Percentiles rank a stretch among this genome's conserved stretches.
Evolutionary conservation across 75 land plant species (phyloP).

Genomic region (Selaginella moellendorffii): DNA sequence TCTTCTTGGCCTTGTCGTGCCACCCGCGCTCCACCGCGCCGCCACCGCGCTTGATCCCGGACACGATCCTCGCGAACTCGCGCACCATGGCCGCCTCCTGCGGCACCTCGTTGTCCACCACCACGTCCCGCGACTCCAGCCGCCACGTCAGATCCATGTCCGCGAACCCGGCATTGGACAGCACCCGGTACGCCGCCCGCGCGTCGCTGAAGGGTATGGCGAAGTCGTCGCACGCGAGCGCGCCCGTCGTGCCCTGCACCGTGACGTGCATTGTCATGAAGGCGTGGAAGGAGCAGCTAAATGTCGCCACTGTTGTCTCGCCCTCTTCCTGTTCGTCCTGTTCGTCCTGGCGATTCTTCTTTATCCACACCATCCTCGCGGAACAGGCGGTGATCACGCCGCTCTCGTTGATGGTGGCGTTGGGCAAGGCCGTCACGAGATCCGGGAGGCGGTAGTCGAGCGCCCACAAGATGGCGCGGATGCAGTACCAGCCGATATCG

Average conservation of each 20-base stretch:
- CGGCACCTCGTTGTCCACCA: conserved; percentile 33
- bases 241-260: conserved; percentile 32
- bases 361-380: conserved; percentile 45
- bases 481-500: conserved; percentile 83
- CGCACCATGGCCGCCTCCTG: conserved; percentile 64
- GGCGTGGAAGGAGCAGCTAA: conserved; percentile 51
- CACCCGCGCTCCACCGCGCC: conserved; percentile 34
- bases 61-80: conserved; percentile 47
- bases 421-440: conserved; percentile 37
- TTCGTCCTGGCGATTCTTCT: too few relatives aligned
- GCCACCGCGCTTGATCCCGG: conserved; percentile 21
- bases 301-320: conserved; percentile 53
- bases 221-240: conserved; percentile 38
- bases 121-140: conserved; percentile 28
- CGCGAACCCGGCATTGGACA: not conserved
- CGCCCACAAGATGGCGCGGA: conserved; percentile 51
- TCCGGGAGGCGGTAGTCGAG: conserved; percentile 45
- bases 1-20: conserved; percentile 46
- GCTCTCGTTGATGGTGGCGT: conserved; percentile 34
- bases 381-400: conserved; percentile 55
- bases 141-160: conserved; percentile 31
- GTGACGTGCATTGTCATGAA: conserved; percentile 43
- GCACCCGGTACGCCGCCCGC: conserved; percentile 14
- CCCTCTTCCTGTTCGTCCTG: too few relatives aligned
- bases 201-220: conserved; percentile 41